phyloP scores from a whole-genome alignment of 352 stramenopile genomes.

The Pythium sp. region DNA sequence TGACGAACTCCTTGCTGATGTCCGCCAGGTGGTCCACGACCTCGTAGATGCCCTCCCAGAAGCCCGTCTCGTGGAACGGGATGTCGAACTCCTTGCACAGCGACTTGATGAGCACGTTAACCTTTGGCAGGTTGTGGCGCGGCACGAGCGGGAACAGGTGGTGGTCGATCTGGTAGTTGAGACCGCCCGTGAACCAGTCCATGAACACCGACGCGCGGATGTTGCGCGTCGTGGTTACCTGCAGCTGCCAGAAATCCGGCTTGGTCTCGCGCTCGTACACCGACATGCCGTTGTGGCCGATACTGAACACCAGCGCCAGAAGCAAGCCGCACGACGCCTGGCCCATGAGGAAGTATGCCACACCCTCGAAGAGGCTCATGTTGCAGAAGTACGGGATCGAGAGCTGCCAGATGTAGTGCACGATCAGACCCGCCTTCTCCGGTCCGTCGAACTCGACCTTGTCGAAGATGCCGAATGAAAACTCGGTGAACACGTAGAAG shows the following conservation, averaged over 20 bases:
- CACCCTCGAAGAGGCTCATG: slow-evolving; percentile 66
- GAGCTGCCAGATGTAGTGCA: slow-evolving; percentile 94
- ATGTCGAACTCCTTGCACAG: slow-evolving; percentile 98
- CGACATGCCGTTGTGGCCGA: slow-evolving; percentile 98
- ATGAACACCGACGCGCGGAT: slow-evolving; percentile 93
- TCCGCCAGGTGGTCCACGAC: slow-evolving; percentile 92
- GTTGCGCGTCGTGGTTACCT: slow-evolving; percentile 98
- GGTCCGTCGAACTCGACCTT: slow-evolving; percentile 84
- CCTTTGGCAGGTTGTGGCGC: slow-evolving; percentile 93
- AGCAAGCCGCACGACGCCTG: slow-evolving; percentile 93
- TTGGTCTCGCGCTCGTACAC: slow-evolving; percentile 95
- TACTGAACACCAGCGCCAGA: slow-evolving; percentile 95
- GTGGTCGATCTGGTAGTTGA: slow-evolving; percentile 99
- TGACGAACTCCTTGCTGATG: slow-evolving; percentile 94
- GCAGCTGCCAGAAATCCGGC: slow-evolving; percentile 98
- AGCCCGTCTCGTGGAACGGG: slow-evolving; percentile 95
- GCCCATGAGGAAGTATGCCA: slow-evolving; percentile 82
- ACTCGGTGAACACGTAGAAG: slow-evolving; percentile 91
- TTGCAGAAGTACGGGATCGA: slow-evolving; percentile 60
- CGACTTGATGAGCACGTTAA: slow-evolving; percentile 93
- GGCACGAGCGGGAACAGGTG: slow-evolving; percentile 98
- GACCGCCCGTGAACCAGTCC: slow-evolving; percentile 97
- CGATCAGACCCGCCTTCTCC: slow-evolving; percentile 67
- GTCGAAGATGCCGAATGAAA: slow-evolving; percentile 82
- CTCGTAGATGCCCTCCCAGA: slow-evolving; percentile 92